Evolutionary conservation across 768 basidiomycete species (phyloP).

Genomic region (Collybia nuda): DNA sequence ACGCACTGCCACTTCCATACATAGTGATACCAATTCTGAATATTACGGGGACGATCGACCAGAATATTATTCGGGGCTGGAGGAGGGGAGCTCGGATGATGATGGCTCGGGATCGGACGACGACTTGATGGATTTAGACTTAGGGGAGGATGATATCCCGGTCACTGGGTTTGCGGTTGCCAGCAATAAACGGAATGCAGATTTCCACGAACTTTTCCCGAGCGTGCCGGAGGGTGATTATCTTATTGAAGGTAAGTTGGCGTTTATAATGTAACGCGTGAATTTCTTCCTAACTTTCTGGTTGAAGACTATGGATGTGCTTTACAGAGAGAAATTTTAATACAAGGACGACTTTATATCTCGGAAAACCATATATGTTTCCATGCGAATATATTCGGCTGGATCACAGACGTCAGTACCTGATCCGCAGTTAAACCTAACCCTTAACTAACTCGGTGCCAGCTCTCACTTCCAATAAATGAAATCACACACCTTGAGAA

Average conservation of each 20-base stretch:
- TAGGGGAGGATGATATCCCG: conserved; percentile 77
- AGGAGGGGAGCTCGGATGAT: conserved; percentile 32
- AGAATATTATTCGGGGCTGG: conserved; percentile 35
- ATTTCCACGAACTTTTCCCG: conserved; percentile 94
- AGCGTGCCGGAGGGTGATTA: conserved; percentile 93
- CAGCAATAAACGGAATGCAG: conserved; percentile 89
- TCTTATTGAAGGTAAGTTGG: conserved; percentile 85
- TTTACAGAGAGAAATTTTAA: conserved; percentile 91
- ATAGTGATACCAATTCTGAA: conserved; percentile 16
- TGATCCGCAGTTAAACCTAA: conserved; percentile 12
- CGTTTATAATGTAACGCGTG: conserved; percentile 3
- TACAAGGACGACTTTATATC: conserved; percentile 94
- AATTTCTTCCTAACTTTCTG: conserved; percentile 1
- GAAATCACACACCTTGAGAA: conserved; percentile 89
- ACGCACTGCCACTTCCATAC: conserved; percentile 4
- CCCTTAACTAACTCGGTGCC: conserved; percentile 16
- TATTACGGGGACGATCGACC: conserved; percentile 25
- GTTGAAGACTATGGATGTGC: conserved; percentile 93
- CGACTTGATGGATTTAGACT: conserved; percentile 39
- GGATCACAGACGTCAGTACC: conserved; percentile 89
- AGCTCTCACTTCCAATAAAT: conserved; percentile 87
- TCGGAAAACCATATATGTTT: conserved; percentile 99
- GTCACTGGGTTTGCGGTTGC: conserved; percentile 98
- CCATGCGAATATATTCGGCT: conserved; percentile 98
- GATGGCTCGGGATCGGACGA: conserved; percentile 30